Evolutionary conservation across 2,329 filamentous ascomycete genomes (phyloP).

Genomic region (Cordyceps tenuipes): DNA sequence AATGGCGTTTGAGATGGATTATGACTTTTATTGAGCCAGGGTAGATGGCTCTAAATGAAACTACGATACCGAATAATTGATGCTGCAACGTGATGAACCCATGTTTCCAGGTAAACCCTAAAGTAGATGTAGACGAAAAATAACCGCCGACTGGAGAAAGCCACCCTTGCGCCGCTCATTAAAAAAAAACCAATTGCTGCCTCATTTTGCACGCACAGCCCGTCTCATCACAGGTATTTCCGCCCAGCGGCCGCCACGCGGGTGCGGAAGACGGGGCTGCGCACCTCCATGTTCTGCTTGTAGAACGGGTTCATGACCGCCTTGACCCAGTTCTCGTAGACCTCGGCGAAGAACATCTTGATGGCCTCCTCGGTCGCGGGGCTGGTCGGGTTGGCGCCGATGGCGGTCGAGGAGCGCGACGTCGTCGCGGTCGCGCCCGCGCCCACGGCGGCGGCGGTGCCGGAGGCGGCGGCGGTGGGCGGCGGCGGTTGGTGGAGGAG

Average conservation of each 20-base stretch:
- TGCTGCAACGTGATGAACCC: not conserved
- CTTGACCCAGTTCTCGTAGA: conserved; percentile 96
- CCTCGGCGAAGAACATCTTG: conserved; percentile 86
- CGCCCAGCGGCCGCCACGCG: conserved; percentile 80
- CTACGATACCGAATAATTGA: conserved; percentile 5
- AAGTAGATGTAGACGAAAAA: not conserved
- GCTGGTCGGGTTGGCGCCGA: conserved; percentile 75
- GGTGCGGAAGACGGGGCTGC: conserved; percentile 75
- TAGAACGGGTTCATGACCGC: conserved; percentile 97
- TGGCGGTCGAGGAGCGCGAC: conserved; percentile 56
- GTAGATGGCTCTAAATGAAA: conserved; percentile 23
- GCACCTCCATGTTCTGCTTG: conserved; percentile 72
- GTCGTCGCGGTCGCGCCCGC: too few species aligned
- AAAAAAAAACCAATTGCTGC: not conserved
- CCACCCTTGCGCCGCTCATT: not conserved
- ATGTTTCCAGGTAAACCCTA: not conserved
- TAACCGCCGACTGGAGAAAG: not conserved
- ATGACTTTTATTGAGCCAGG: conserved; percentile 18
- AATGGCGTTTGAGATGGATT: conserved; percentile 8
- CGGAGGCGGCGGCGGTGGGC: conserved; percentile 23
- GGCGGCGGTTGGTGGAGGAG: conserved; percentile 74
- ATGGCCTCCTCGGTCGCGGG: conserved; percentile 93
- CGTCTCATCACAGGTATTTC: conserved; percentile 67
- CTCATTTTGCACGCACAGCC: not conserved
- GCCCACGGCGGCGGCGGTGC: too few species aligned